These are phyloP conservation scores for Dendrobium chrysotoxum DNA, from an alignment of 106 monocot species.

Conservation along the genomic window DNA sequence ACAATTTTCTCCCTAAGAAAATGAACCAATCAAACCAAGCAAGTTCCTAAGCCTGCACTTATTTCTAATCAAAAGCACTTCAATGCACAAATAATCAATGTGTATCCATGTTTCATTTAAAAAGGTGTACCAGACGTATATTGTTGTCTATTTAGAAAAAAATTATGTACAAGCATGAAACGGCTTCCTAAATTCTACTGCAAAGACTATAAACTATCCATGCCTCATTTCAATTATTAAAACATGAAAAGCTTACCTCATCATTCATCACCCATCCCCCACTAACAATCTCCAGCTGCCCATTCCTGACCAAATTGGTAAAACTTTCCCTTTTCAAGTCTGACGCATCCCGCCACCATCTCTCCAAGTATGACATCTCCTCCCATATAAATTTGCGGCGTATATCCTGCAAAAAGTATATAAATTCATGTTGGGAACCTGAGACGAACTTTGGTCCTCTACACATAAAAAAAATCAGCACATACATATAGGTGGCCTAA, in stretches of 20 bases:
- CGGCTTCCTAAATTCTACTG: no score
- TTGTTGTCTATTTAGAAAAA: background rate
- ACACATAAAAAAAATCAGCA: background rate
- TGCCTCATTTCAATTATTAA: background rate
- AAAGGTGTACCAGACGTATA: background rate
- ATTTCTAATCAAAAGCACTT: background rate
- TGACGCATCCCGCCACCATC: conserved; percentile 95
- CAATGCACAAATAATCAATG: background rate
- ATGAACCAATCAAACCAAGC: no score
- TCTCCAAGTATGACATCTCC: conserved; percentile 96
- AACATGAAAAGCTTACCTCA: conserved; percentile 42
- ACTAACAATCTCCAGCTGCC: conserved; percentile 93
- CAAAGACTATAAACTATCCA: no score
- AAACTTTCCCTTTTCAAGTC: conserved; percentile 46
- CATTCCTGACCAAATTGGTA: conserved; percentile 59
- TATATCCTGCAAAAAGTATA: conserved; percentile 41
- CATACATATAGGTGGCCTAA: background rate
- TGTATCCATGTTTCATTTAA: background rate
- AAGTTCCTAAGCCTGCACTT: no score
- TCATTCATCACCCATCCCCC: conserved; percentile 99
- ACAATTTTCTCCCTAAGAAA: no score
- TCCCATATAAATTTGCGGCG: conserved; percentile 97
- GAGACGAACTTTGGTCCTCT: background rate
- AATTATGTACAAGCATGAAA: no score
- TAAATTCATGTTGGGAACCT: background rate